Conservation (phyloP, 2,329 filamentous ascomycete genomes). For the Aspergillus amoenus region DNA sequence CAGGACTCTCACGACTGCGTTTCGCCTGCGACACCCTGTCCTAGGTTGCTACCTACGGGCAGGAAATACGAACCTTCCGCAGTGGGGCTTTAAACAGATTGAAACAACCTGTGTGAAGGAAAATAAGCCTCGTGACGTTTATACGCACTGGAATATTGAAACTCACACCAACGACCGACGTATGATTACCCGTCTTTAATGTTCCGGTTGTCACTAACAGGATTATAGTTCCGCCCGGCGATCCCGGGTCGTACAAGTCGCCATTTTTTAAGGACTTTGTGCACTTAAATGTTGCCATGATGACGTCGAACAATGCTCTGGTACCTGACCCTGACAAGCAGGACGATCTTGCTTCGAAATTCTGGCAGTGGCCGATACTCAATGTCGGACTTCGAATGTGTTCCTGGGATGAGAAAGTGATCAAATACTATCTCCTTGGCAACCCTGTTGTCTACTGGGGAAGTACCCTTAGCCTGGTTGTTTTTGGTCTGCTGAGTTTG, state of each 20-base stretch:
- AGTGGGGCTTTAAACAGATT: constrained; percentile 99
- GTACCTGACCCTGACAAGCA: constrained; percentile 98
- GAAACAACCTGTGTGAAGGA: constrained; percentile 93
- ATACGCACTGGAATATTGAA: constrained; percentile 99
- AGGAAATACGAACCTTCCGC: constrained; percentile 91
- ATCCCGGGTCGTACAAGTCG: constrained; percentile 90
- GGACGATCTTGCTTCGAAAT: constrained; percentile 91
- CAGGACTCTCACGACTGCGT: constrained; percentile 88
- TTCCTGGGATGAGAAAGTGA: constrained; percentile 90
- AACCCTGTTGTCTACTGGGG: constrained; percentile 97
- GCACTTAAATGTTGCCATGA: constrained; percentile 98
- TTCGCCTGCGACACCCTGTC: constrained; percentile 78
- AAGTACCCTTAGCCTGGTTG: constrained; percentile 73
- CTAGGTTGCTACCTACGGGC: constrained; percentile 93
- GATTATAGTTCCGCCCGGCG: constrained; percentile 72
- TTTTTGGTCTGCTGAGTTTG: constrained; percentile 68
- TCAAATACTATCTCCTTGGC: constrained; percentile 98
- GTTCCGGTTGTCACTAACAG: constrained; percentile 7
- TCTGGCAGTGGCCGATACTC: constrained; percentile 98
- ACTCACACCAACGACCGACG: constrained; percentile 89
- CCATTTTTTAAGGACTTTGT: constrained; percentile 98
- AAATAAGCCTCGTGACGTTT: constrained; percentile 88
- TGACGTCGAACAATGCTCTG: constrained; percentile 98
- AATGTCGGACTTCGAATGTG: constrained; percentile 97
- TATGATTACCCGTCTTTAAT: constrained; percentile 48